A percentile compares a stretch with the other conserved stretches of the same genome.
Conservation (phyloP, 371 early-diverging fungal species). For the Syncephalis fuscata region DNA sequence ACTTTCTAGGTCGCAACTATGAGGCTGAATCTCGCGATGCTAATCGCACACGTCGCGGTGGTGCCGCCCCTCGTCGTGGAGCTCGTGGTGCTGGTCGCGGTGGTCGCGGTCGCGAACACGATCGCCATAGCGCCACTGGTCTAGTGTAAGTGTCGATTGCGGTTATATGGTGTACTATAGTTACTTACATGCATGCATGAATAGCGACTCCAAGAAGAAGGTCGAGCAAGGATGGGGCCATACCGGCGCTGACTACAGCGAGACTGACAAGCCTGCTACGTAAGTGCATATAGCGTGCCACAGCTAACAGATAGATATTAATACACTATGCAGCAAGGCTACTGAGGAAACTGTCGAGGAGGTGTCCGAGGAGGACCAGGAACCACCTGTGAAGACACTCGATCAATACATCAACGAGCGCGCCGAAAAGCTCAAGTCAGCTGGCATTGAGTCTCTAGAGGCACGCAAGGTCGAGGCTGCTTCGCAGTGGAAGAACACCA, state of each 20-base stretch:
- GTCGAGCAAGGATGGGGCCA: constrained; percentile 68
- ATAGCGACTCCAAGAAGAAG: constrained; percentile 67
- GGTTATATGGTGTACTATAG: not conserved
- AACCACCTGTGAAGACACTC: constrained; percentile 34
- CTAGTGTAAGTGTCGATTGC: constrained; percentile 22
- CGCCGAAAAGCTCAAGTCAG: constrained; percentile 26
- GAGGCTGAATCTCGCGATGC: constrained; percentile 6
- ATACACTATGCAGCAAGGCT: not conserved
- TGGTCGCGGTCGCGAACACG: constrained; percentile 51
- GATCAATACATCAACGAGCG: constrained; percentile 62
- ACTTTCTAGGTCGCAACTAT: constrained; percentile 2
- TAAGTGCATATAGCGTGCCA: constrained; percentile 6
- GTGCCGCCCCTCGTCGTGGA: constrained; percentile 14
- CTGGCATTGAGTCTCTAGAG: constrained; percentile 25
- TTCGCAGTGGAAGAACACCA: constrained; percentile 56
- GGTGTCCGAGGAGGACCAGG: constrained; percentile 43
- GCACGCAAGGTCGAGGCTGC: constrained; percentile 65
- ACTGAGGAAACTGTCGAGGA: constrained; percentile 9
- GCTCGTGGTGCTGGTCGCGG: constrained; percentile 22
- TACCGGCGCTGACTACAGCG: constrained; percentile 19
- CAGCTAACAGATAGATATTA: constrained; percentile 3
- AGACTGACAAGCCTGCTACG: constrained; percentile 18
- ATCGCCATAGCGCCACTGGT: constrained; percentile 66
- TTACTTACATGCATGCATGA: not conserved
- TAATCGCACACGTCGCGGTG: constrained; percentile 8